A percentile compares a stretch with the other conserved stretches of the same genome.
phyloP scores from a whole-genome alignment of 495 filamentous ascomycete genomes.

The Terfezia claveryi region DNA sequence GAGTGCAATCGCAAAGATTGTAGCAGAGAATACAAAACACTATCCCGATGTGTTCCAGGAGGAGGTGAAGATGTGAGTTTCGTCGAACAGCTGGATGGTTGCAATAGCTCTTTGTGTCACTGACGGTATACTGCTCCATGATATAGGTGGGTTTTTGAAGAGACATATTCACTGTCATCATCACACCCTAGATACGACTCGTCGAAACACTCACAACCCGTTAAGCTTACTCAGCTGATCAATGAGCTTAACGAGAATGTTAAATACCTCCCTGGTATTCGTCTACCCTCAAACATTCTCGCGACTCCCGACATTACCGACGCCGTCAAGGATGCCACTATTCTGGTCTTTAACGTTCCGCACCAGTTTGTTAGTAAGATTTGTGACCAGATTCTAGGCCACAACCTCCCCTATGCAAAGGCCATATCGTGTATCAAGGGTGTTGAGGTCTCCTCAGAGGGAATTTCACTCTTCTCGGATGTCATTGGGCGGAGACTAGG shows the following conservation, averaged over 20 bases:
- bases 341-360: conserved; percentile 91
- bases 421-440: conserved; percentile 98
- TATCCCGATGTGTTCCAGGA: conserved; percentile 63
- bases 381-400: conserved; percentile 63
- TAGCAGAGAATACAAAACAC: conserved; percentile 69
- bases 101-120: neutral
- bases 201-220: conserved; percentile 34
- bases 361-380: conserved; percentile 90
- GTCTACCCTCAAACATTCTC: conserved; percentile 64
- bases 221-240: conserved; percentile 78
- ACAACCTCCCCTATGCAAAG: conserved; percentile 76
- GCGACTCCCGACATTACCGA: conserved; percentile 74
- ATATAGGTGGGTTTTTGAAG: conserved; percentile 21
- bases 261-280: conserved; percentile 79
- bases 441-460: conserved; percentile 65
- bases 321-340: conserved; percentile 57
- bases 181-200: conserved; percentile 20
- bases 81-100: neutral
- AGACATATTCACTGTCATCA: conserved; percentile 20
- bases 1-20: conserved; percentile 87
- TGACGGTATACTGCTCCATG: neutral
- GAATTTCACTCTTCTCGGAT: conserved; percentile 78
- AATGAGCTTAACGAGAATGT: conserved; percentile 87
- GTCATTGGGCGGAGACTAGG: conserved; percentile 70
- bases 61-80: conserved; percentile 95